Conservation (phyloP, 2,329 filamentous ascomycete species). For the Diaporthe amygdali region DNA sequence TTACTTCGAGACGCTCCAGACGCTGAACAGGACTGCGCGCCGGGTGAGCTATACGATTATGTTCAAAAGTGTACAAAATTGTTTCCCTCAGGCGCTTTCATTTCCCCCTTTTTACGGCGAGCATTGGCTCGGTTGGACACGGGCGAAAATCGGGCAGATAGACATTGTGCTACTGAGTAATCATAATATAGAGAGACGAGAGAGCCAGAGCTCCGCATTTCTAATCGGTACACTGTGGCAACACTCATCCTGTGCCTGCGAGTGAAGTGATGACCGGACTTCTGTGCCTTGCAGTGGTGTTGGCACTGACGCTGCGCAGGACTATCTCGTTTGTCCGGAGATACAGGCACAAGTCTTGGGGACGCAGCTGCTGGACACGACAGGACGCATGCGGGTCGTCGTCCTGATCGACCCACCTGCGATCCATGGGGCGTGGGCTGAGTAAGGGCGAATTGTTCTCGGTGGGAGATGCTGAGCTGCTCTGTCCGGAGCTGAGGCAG, state of each 20-base stretch:
- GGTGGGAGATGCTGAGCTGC: not conserved
- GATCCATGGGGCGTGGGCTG: not conserved
- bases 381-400: not conserved
- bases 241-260: not conserved
- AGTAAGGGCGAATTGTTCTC: not conserved
- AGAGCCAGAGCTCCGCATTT: not conserved
- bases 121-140: not conserved
- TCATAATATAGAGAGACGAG: slow-evolving; percentile 8
- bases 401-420: not conserved
- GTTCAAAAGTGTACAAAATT: slow-evolving; percentile 1
- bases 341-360: not conserved
- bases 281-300: not conserved
- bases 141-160: slow-evolving; percentile 1
- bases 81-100: not conserved
- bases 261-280: not conserved
- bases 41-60: not conserved
- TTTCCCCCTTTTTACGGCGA: not conserved
- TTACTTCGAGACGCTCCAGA: not conserved
- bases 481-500: not conserved
- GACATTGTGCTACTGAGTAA: slow-evolving; percentile 13
- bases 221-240: not conserved
- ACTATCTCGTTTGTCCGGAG: not conserved
- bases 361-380: not conserved
- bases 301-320: not conserved
- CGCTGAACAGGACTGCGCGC: not conserved